phyloP scores from a whole-genome alignment of 768 basidiomycete genomes.

The Candolleomyces efflorescens region DNA sequence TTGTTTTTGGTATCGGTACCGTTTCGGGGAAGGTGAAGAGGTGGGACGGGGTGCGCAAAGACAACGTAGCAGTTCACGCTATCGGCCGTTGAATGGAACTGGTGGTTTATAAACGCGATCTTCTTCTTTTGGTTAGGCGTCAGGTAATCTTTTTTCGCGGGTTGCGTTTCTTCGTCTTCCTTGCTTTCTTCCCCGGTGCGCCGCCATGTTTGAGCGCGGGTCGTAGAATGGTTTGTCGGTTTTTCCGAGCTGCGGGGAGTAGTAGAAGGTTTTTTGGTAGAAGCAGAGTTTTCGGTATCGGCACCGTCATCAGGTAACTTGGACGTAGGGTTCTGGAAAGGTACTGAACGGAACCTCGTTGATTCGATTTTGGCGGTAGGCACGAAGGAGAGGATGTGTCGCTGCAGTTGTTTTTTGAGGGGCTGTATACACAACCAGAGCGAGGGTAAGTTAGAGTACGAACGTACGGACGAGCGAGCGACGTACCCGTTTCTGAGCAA shows the following conservation, averaged over 20 bases:
- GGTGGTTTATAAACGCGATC: constrained; percentile 90
- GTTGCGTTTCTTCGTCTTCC: constrained; percentile 40
- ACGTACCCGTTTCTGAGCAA: constrained; percentile 72
- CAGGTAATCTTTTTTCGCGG: constrained; percentile 69
- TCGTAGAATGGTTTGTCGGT: background rate
- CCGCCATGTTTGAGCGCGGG: constrained; percentile 26
- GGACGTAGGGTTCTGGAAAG: constrained; percentile 80
- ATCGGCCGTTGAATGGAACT: constrained; percentile 76
- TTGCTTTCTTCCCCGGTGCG: constrained; percentile 52
- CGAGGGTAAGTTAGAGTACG: background rate
- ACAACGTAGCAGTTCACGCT: constrained; percentile 88
- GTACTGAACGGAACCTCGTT: constrained; percentile 87
- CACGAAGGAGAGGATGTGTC: constrained; percentile 69
- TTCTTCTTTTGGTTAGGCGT: constrained; percentile 86
- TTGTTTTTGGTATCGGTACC: no score
- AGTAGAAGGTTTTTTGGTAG: constrained; percentile 3
- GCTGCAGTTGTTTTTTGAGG: constrained; percentile 67
- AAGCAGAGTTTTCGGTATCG: constrained; percentile 21
- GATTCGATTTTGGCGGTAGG: constrained; percentile 86
- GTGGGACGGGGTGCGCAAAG: constrained; percentile 65
- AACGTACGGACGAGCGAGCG: no score
- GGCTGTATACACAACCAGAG: constrained; percentile 41
- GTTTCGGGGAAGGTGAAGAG: no score
- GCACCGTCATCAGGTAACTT: constrained; percentile 44
- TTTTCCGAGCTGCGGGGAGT: background rate